phyloP scores from a whole-genome alignment of 2,329 filamentous ascomycete species.

The Thermothelomyces thermophilus region DNA sequence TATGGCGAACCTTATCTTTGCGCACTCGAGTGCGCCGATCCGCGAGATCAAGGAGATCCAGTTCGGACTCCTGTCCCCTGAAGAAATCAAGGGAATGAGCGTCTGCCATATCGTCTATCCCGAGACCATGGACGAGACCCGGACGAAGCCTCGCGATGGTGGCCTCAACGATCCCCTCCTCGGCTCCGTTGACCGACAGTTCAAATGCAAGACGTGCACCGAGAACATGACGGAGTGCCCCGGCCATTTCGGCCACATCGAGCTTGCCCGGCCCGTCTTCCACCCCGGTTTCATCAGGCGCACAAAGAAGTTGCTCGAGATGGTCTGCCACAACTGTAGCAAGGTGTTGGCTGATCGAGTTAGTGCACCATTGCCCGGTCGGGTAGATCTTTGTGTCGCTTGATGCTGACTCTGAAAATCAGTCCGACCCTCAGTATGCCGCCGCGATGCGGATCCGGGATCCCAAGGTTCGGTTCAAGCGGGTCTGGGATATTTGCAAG shows the following conservation, averaged over 20 bases:
- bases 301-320: conserved; percentile 98
- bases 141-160: conserved; percentile 80
- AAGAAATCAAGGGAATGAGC: conserved; percentile 99
- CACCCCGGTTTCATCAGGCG: conserved; percentile 96
- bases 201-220: conserved; percentile 92
- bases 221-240: conserved; percentile 95
- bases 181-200: conserved; percentile 91
- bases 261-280: conserved; percentile 92
- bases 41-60: conserved; percentile 98
- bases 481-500: conserved; percentile 89
- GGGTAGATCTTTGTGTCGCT: conserved; percentile 41
- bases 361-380: conserved; percentile 56
- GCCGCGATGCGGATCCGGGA: conserved; percentile 80
- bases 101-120: conserved; percentile 93
- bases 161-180: conserved; percentile 94
- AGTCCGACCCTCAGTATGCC: conserved; percentile 79
- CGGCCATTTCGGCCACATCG: conserved; percentile 97
- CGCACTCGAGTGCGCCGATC: conserved; percentile 89
- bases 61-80: conserved; percentile 93
- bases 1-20: conserved; percentile 90
- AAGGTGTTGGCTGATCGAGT: conserved; percentile 97
- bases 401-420: conserved; percentile 55
- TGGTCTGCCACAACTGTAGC: conserved; percentile 98
- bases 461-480: conserved; percentile 88
- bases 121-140: conserved; percentile 98